phyloP scores from a whole-genome alignment of 257 asterid genomes.

The Striga asiatica region DNA sequence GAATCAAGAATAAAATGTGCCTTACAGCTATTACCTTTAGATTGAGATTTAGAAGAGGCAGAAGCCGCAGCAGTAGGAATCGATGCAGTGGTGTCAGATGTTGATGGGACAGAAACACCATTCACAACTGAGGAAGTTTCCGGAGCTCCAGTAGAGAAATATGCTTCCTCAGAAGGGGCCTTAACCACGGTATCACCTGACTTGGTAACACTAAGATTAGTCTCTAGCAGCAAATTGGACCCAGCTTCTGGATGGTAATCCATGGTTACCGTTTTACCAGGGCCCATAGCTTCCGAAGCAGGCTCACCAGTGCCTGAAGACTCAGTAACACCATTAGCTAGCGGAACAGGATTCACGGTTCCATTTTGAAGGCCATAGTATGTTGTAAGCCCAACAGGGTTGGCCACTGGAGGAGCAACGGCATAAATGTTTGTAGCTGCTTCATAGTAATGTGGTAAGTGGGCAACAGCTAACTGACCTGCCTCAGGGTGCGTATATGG shows the following conservation, averaged over 20 bases:
- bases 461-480: conserved; percentile 39
- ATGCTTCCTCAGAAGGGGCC: conserved; percentile 23
- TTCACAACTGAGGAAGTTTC: conserved; percentile 20
- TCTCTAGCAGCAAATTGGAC: conserved; percentile 22
- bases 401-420: conserved; percentile 39
- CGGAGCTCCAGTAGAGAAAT: conserved; percentile 20
- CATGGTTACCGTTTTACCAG: conserved; percentile 23
- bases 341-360: conserved; percentile 25
- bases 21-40: conserved; percentile 46
- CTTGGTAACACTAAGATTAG: conserved; percentile 18
- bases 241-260: conserved; percentile 22
- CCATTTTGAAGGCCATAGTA: conserved; percentile 56
- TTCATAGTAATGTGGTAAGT: conserved; percentile 54
- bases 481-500: conserved; percentile 43
- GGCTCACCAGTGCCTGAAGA: conserved; percentile 30
- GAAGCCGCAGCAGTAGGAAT: conserved; percentile 27
- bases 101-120: conserved; percentile 25
- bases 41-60: conserved; percentile 41
- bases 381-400: conserved; percentile 41
- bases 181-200: conserved; percentile 13
- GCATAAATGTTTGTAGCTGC: conserved; percentile 34
- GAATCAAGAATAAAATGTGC: not conserved
- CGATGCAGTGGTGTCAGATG: conserved; percentile 23
- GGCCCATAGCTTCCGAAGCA: conserved; percentile 15
- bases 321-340: conserved; percentile 21